Evolutionary conservation across 768 basidiomycete genomes (phyloP).

Genomic region (Exsudoporus frostii): DNA sequence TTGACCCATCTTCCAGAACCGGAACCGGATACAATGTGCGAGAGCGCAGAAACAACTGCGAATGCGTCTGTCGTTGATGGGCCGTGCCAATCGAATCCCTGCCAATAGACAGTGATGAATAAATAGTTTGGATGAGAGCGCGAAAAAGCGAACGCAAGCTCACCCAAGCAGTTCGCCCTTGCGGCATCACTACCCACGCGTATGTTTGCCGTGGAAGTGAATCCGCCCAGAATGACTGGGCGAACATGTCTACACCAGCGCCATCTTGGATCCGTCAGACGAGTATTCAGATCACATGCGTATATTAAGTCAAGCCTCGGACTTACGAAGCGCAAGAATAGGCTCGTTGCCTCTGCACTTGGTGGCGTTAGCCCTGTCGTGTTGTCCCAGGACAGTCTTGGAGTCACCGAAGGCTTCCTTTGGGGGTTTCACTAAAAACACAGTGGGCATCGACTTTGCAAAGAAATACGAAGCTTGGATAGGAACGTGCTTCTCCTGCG

Average conservation of each 20-base stretch:
- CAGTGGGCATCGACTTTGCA: constrained; percentile 49
- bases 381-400: background rate
- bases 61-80: constrained; percentile 73
- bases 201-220: constrained; percentile 54
- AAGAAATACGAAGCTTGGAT: constrained; percentile 62
- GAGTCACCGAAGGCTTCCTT: constrained; percentile 25
- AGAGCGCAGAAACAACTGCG: constrained; percentile 56
- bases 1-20: constrained; percentile 34
- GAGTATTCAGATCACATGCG: background rate
- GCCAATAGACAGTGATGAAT: background rate
- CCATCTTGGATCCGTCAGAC: constrained; percentile 55
- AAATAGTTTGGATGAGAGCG: background rate
- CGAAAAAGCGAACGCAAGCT: constrained; percentile 12
- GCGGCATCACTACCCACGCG: constrained; percentile 79
- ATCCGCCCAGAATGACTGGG: constrained; percentile 55
- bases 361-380: background rate
- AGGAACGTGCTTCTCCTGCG: constrained; percentile 28
- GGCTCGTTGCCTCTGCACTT: constrained; percentile 38
- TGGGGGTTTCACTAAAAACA: constrained; percentile 61
- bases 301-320: background rate
- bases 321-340: constrained; percentile 64
- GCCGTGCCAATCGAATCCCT: constrained; percentile 95
- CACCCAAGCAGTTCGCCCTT: constrained; percentile 85
- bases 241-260: constrained; percentile 74
- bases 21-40: constrained; percentile 38